Base-by-base conservation (phyloP, 257 asterid species). In the Solanum ossicruentum region DNA sequence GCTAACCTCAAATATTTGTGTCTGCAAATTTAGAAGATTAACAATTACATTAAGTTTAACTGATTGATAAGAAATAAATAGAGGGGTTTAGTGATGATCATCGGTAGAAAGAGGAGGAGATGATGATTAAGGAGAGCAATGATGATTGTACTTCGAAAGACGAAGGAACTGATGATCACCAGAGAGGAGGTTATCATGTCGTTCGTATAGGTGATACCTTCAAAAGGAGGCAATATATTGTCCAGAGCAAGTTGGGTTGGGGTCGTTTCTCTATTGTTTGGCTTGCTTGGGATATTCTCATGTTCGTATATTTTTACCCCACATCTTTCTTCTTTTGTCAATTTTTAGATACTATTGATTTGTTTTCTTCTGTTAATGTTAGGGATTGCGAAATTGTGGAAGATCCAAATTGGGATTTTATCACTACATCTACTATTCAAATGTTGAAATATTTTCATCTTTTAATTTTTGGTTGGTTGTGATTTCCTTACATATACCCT, bases 251-350 rank as follows among this genome's bases (percentile, higher is more conserved):
- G 90, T 96, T 96, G 39, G 99, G 98, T 8, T 96, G 99, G 99
- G 99, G 99, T 10, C 99, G 94, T 87, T 96, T 96, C 85, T 96
- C 98, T 80, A 96, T 98, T 60, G 99, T 96, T 9, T 96, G 99
- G 99, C 93, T 96, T 12, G 96, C 98, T 81, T 96, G 98, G 98
- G 98, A 96, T 82, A 88, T 90, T 83, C 93, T 88, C 6, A 93
- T 92, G 88, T 94, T 96, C 49, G 82, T 77, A 77, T 8, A 61
- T 51, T 45, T 12, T 32, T 32, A 32, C 20, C 16, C 0, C 16
- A 49, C 8, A 8, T 1, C 10, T 15, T 49, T 43, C 12, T 21
- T 13, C n/a, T 72, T 67, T 3, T 3, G 7, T 41, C 18, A 39
- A 12, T 10, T 70, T 20, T 71, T 71, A 32, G 17, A 17, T 71